Evolutionary conservation across 495 filamentous ascomycete genomes (phyloP).

Genomic region (Staphylotrichum tortipilum): DNA sequence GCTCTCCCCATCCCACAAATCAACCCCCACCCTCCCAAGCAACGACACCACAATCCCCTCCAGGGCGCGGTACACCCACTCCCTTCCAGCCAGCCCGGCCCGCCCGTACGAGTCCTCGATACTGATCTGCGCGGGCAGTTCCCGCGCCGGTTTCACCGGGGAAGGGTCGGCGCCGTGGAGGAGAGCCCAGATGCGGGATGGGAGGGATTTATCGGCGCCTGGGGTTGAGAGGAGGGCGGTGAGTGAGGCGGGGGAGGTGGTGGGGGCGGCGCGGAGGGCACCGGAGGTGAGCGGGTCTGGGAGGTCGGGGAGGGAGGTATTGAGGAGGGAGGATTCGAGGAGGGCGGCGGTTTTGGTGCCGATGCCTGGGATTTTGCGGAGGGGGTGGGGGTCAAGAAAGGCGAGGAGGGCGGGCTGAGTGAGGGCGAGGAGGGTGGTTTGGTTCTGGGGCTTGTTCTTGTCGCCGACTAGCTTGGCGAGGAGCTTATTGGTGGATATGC

Average conservation of each 20-base stretch:
- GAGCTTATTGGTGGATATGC: slow-evolving; percentile 76
- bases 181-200: slow-evolving; percentile 50
- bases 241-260: slow-evolving; percentile 51
- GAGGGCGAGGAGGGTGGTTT: slow-evolving; percentile 71
- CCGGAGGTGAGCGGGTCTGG: slow-evolving; percentile 50
- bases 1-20: no score
- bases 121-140: slow-evolving; percentile 79
- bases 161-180: slow-evolving; percentile 55
- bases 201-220: slow-evolving; percentile 60
- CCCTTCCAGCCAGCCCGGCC: no score
- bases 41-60: no score
- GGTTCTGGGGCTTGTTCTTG: slow-evolving; percentile 74
- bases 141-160: slow-evolving; percentile 61
- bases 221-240: slow-evolving; percentile 59
- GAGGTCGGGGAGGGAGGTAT: slow-evolving; percentile 26
- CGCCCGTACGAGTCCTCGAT: slow-evolving; percentile 82
- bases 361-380: slow-evolving; percentile 80
- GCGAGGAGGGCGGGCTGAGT: slow-evolving; percentile 40
- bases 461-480: slow-evolving; percentile 79
- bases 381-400: slow-evolving; percentile 69
- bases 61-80: no score
- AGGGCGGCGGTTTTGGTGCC: slow-evolving; percentile 68
- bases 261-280: slow-evolving; percentile 52
- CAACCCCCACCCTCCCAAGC: no score
- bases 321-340: slow-evolving; percentile 54